Evolutionary conservation across 306 rosid species (phyloP).

Genomic region (Malus sieversii): DNA sequence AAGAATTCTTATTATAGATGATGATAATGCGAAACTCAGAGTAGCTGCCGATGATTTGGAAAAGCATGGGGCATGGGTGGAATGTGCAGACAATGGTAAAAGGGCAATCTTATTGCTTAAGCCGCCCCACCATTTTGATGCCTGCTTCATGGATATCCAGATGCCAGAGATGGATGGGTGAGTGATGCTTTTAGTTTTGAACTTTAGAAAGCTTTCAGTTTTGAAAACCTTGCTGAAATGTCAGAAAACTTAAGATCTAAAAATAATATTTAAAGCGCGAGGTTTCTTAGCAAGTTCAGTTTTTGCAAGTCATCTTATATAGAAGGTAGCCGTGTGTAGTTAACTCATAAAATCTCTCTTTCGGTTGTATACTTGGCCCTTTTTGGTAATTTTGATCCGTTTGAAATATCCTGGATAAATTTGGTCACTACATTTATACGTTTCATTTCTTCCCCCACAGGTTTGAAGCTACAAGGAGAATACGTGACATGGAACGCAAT

Average conservation of each 20-base stretch:
- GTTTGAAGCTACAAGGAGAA: slow-evolving; percentile 65
- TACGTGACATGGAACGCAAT: slow-evolving; percentile 47
- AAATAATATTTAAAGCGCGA: too few relatives aligned
- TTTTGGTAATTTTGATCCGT: too few relatives aligned
- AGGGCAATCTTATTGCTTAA: slow-evolving; percentile 57
- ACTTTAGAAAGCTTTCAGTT: background rate
- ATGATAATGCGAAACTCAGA: slow-evolving; percentile 68
- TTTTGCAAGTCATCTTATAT: slow-evolving; percentile 3
- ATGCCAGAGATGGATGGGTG: slow-evolving; percentile 99
- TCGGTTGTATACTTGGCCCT: background rate
- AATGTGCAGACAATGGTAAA: slow-evolving; percentile 63
- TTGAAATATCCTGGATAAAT: background rate
- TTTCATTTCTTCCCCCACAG: slow-evolving; percentile 23
- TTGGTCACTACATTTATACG: background rate
- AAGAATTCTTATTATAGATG: slow-evolving; percentile 78
- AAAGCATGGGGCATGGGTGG: slow-evolving; percentile 82
- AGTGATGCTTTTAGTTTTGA: slow-evolving; percentile 10
- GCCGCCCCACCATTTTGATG: slow-evolving; percentile 81
- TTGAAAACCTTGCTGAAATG: background rate
- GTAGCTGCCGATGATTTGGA: slow-evolving; percentile 90
- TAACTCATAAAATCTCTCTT: background rate
- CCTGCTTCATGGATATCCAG: slow-evolving; percentile 96
- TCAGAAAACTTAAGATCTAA: background rate
- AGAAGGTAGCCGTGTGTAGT: background rate
- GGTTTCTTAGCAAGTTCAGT: too few relatives aligned